Conservation (phyloP, 2,329 filamentous ascomycete genomes). For the Geosmithia flava region DNA sequence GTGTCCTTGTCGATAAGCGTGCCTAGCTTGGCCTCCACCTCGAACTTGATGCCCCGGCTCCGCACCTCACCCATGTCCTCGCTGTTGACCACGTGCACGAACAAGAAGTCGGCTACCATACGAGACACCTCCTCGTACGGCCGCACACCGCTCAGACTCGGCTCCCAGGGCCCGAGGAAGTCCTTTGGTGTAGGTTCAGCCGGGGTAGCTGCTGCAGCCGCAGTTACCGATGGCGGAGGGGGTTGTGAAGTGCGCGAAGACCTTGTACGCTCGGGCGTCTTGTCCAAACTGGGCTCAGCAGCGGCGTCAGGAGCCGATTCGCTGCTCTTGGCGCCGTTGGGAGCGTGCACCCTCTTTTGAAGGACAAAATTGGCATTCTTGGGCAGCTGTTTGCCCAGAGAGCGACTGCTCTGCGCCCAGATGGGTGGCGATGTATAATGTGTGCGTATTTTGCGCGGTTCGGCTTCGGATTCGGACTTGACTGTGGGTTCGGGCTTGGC, state of each 20-base stretch:
- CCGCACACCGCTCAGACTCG: constrained; percentile 55
- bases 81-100: constrained; percentile 54
- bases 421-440: constrained; percentile 25
- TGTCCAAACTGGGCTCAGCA: constrained; percentile 22
- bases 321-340: constrained; percentile 12
- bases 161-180: constrained; percentile 47
- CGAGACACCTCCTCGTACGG: constrained; percentile 67
- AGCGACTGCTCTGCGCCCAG: constrained; percentile 32
- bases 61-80: constrained; percentile 52
- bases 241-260: constrained; percentile 5
- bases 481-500: background rate
- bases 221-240: constrained; percentile 8
- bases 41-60: constrained; percentile 59
- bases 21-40: constrained; percentile 91
- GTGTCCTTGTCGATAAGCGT: constrained; percentile 64
- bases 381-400: constrained; percentile 21
- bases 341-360: constrained; percentile 20
- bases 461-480: constrained; percentile 17
- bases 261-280: constrained; percentile 30
- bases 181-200: constrained; percentile 16
- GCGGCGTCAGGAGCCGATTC: background rate
- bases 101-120: constrained; percentile 71
- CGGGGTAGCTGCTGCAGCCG: constrained; percentile 7
- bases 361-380: constrained; percentile 32
- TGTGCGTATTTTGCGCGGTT: constrained; percentile 25